Evolutionary conservation across 352 stramenopile species (phyloP), one percentile per base, ranked within the genome.

Genomic region (Phytophthora sp.): DNA sequence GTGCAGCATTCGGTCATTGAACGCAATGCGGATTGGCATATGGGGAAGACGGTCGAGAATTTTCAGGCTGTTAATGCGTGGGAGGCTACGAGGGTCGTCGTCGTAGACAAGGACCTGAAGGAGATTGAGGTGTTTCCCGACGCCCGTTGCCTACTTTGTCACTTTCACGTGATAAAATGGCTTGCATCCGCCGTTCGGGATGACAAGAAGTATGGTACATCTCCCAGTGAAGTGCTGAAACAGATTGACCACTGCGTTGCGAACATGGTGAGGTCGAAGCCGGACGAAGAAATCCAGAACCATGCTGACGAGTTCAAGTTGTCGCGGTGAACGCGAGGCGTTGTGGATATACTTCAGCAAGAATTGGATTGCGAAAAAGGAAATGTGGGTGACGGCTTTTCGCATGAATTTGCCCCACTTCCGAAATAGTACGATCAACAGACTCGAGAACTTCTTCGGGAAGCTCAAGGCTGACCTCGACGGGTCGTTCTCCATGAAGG

Each of bases 81-180:
- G 42, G 29, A 49, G 13, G 5, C 2, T 3, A 63, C 55, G 1
- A 47, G 38, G n/a, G 42, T 63, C 6, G 29, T 63, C 3, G 33
- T 63, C n/a, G 42, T 63, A 5, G 55, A 63, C n/a, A 63, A 63
- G 11, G 55, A 63, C 49, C 12, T 63, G n/a, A 63, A 63, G 8
- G 23, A 63, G 16, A 55, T 63, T 12, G 21, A 63, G 3, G 42
- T 63, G 9, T 21, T 59, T 21, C 52, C 51, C 11, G 35, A 35
- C 21, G 12, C 2, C 13, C 23, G 51, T 2, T 18, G 38, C 6
- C 29, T 58, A 20, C 20, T 58, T 2, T 50, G 51, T n/a, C 51
- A 58, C 18, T 57, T 57, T 36, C 50, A 57, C n/a, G 31, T 57
- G 3, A 45, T 57, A 4, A 57, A 57, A 21, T 57, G 31, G 52